Evolutionary conservation across 2,329 filamentous ascomycete species (phyloP).

Genomic region (Davidsoniella virescens): DNA sequence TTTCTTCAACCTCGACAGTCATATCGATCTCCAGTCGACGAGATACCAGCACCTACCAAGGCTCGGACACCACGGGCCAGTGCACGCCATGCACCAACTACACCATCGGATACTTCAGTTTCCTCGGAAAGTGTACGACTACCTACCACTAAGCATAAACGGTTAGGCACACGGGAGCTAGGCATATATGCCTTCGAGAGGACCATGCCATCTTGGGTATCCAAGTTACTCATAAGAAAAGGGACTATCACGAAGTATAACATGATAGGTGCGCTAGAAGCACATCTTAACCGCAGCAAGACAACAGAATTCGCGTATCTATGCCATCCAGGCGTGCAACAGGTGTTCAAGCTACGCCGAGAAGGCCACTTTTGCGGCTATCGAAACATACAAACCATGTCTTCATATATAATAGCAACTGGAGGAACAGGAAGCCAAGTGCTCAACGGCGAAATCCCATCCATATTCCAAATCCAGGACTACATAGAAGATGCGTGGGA

Average conservation of each 20-base stretch:
- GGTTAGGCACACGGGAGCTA: background rate
- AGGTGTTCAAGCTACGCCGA: conserved; percentile 64
- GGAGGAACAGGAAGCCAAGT: conserved; percentile 38
- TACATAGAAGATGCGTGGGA: conserved; percentile 83
- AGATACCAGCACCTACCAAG: no score
- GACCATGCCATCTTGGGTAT: background rate
- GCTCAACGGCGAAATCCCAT: conserved; percentile 49
- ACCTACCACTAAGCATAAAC: no score
- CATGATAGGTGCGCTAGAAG: background rate
- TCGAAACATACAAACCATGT: conserved; percentile 82
- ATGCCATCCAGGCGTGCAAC: conserved; percentile 58
- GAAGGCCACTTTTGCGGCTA: conserved; percentile 92
- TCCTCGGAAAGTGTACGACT: no score
- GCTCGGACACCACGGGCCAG: no score
- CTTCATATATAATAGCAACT: conserved; percentile 56
- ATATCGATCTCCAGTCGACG: no score
- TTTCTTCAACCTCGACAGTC: background rate
- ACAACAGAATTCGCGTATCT: conserved; percentile 57
- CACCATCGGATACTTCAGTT: conserved; percentile 29
- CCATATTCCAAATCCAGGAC: conserved; percentile 70
- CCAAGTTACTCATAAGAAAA: background rate
- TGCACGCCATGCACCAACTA: conserved; percentile 12
- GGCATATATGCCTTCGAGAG: background rate
- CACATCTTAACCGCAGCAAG: conserved; percentile 13
- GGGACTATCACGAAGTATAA: background rate